Percentiles rank a stretch among this genome's conserved stretches.
These are phyloP conservation scores for Rhododendron williamsianum DNA, from an alignment of 148 eudicot genomes.

Conservation along the genomic window DNA sequence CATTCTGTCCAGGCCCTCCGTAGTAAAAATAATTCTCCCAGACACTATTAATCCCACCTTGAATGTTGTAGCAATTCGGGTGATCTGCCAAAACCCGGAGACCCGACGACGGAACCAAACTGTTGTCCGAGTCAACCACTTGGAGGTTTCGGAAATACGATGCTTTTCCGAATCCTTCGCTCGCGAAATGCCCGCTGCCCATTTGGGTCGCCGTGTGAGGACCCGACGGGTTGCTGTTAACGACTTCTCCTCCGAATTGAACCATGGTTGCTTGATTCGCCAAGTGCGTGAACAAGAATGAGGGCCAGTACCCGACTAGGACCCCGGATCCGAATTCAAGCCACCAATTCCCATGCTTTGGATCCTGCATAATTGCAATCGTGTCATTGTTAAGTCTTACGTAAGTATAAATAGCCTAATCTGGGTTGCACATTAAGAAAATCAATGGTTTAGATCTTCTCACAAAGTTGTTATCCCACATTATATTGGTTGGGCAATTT, in stretches of 20 bases:
- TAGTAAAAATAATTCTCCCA: conserved; percentile 93
- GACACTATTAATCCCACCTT: conserved; percentile 61
- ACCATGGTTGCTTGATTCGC: conserved; percentile 79
- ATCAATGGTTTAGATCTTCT: too few relatives aligned
- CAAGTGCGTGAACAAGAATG: conserved; percentile 72
- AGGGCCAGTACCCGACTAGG: conserved; percentile 93
- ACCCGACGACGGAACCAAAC: conserved; percentile 60
- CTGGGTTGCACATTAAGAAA: too few relatives aligned
- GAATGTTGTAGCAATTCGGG: conserved; percentile 80
- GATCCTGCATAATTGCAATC: conserved; percentile 49
- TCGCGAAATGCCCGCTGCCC: conserved; percentile 94
- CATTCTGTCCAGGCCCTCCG: conserved; percentile 94
- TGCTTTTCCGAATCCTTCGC: conserved; percentile 83
- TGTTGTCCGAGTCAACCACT: conserved; percentile 90
- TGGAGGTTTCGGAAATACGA: conserved; percentile 87
- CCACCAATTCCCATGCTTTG: conserved; percentile 99
- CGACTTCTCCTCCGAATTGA: conserved; percentile 94
- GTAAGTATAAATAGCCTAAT: too few relatives aligned
- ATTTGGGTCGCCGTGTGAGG: conserved; percentile 88
- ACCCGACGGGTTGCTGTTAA: conserved; percentile 64
- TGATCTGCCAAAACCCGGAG: conserved; percentile 82
- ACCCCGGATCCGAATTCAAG: conserved; percentile 75
- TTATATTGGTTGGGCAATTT: too few relatives aligned
- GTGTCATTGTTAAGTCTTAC: not conserved
- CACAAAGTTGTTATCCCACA: too few relatives aligned